Evolutionary conservation across 2,329 filamentous ascomycete species (phyloP), one percentile per base, ranked within the genome.

Genomic region (Ophiostoma himal-ulmi): DNA sequence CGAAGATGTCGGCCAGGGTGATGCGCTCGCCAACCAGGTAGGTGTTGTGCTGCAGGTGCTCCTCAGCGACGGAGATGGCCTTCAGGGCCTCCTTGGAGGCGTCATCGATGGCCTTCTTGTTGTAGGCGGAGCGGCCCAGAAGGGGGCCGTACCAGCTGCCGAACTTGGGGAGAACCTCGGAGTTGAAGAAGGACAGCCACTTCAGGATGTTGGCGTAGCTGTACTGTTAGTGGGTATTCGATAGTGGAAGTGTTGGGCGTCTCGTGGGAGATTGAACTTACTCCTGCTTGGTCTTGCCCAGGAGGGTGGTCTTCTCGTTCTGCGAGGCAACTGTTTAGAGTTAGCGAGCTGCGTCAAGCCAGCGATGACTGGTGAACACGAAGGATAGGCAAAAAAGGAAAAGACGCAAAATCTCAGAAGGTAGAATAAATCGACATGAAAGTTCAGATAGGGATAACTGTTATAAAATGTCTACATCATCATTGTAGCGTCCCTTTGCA

Each of bases 231-330:
- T 26, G 34, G 17, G 17, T 3, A n/a, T 26, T 20, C 64, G 13
- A 65, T n/a, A 37, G 44, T 22, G 14, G 5, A 62, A 3, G n/a
- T 62, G 13, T 14, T 30, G 11, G 22, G 52, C 8, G 14, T 48
- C 20, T 10, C 13, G 26, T 62, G 57, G 30, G n/a, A 17, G 4
- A 20, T 11, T 5, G 17, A 71, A 80, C 85, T 81, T 84, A 93
- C 89, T 99, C 95, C 87, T 99, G 94, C 91, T 99, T 99, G 85
- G 94, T 99, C 91, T 98, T 98, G 80, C 95, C 95, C 78, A 99
- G 89, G 76, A 99, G 93, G 77, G 93, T 96, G 78, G 95, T 99
- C 91, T 98, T 98, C 90, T 98, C 95, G 83, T 99, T 99, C 86
- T 99, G 95, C 77, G 95, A 98, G 78, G 95, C 93, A 81, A 99